These are phyloP conservation scores for Gardenia jasminoides DNA, from an alignment of 257 asterid genomes.

Conservation along the genomic window DNA sequence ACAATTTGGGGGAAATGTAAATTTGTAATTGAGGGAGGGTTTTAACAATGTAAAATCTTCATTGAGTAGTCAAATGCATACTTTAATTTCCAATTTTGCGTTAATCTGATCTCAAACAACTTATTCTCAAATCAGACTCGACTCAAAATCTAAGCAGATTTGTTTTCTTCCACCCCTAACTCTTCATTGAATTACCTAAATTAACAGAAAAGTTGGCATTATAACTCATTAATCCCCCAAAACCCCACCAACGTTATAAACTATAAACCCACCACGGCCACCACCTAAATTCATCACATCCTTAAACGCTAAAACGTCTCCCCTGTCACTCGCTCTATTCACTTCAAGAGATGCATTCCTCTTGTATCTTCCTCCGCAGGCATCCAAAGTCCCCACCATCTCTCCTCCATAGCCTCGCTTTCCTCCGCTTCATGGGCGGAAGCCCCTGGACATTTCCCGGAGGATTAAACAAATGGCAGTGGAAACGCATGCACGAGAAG, in stretches of 20 bases:
- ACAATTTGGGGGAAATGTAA: too few relatives aligned
- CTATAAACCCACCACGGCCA: background rate
- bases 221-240: background rate
- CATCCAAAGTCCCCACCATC: conserved; percentile 2
- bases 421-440: conserved; percentile 84
- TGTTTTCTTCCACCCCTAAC: background rate
- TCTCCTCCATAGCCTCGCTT: conserved; percentile 30
- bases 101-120: too few relatives aligned
- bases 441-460: conserved; percentile 94
- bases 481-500: conserved; percentile 97
- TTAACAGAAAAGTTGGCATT: background rate
- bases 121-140: too few relatives aligned
- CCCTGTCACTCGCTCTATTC: too few relatives aligned
- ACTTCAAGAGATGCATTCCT: conserved; percentile 13
- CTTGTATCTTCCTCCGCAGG: conserved; percentile 20
- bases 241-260: too few relatives aligned
- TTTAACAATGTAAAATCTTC: too few relatives aligned
- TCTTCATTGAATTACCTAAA: background rate
- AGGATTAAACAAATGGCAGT: conserved; percentile 96
- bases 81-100: too few relatives aligned
- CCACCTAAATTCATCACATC: background rate
- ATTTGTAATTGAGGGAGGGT: too few relatives aligned
- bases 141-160: too few relatives aligned
- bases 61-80: too few relatives aligned
- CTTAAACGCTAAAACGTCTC: conserved; percentile 19